Percentiles rank a stretch among this genome's conserved stretches.
Conservation (phyloP, 352 stramenopile genomes). For the Stramenopiles sp. region DNA sequence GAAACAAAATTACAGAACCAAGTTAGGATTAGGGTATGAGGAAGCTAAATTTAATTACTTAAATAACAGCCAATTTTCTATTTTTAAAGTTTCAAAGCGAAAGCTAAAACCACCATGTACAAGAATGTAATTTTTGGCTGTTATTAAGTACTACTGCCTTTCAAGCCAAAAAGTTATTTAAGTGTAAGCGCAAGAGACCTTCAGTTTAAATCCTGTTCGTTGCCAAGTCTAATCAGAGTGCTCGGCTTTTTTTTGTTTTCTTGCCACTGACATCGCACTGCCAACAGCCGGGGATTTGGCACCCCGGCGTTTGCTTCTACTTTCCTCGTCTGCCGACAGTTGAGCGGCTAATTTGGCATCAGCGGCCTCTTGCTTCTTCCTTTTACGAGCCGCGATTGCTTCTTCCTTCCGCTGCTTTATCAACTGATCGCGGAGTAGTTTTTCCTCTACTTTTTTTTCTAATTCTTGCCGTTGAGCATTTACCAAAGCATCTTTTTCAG, state of each 20-base stretch:
- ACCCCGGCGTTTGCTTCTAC: not conserved
- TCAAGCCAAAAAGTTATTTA: too few species aligned
- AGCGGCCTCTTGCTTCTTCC: not conserved
- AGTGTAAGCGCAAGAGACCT: too few species aligned
- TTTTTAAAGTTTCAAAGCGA: too few species aligned
- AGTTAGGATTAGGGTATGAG: too few species aligned
- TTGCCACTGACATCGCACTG: not conserved
- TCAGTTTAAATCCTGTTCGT: too few species aligned
- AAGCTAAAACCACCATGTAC: too few species aligned
- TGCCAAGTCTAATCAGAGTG: too few species aligned
- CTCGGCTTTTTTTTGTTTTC: not conserved
- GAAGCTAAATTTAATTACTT: too few species aligned
- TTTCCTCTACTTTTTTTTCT: slow-evolving; percentile 5
- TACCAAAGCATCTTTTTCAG: slow-evolving; percentile 10
- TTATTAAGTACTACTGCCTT: too few species aligned
- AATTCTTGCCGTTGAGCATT: not conserved
- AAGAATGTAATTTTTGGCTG: too few species aligned
- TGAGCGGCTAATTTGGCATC: not conserved
- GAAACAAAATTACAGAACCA: too few species aligned
- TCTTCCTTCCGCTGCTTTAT: slow-evolving; percentile 9
- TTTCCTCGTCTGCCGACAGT: not conserved
- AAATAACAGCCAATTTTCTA: too few species aligned
- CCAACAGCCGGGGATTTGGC: slow-evolving; percentile 11
- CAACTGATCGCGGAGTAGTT: not conserved
- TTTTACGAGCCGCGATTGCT: not conserved